phyloP scores from a whole-genome alignment of 805 yeast genomes.

The Candida qinlingensis region DNA sequence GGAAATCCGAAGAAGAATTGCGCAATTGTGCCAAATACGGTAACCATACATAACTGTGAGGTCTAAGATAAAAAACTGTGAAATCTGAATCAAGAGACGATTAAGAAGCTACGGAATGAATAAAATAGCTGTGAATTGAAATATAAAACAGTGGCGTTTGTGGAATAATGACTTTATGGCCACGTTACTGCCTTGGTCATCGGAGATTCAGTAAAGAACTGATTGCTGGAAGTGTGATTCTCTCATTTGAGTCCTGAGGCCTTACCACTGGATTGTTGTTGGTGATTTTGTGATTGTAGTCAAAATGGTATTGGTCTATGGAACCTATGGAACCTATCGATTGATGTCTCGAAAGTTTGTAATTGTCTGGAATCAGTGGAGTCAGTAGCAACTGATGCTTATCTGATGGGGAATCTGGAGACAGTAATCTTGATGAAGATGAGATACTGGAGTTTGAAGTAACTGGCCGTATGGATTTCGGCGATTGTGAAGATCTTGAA shows the following conservation, averaged over 20 bases:
- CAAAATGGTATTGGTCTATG: conserved; percentile 1
- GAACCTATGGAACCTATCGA: background rate
- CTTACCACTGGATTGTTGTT: background rate
- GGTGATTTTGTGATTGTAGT: background rate
- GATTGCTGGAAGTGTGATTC: background rate
- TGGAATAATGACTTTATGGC: background rate
- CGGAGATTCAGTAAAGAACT: background rate
- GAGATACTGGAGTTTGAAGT: background rate
- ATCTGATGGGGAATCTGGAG: background rate
- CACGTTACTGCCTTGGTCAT: background rate
- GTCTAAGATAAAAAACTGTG: no score
- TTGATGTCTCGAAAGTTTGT: background rate
- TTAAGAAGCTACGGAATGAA: no score
- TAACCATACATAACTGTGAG: no score
- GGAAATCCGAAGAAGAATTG: no score
- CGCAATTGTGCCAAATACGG: no score
- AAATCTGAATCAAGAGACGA: no score
- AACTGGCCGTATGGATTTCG: background rate
- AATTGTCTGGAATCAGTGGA: background rate
- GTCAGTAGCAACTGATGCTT: background rate
- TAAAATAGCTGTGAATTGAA: no score
- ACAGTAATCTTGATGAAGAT: background rate
- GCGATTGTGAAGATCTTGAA: background rate
- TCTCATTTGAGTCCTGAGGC: background rate
- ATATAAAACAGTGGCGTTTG: no score